Evolutionary conservation across 2,329 filamentous ascomycete genomes (phyloP), one percentile per base, ranked within the genome.

Genomic region (Paecilomyces dactylethromorphus): DNA sequence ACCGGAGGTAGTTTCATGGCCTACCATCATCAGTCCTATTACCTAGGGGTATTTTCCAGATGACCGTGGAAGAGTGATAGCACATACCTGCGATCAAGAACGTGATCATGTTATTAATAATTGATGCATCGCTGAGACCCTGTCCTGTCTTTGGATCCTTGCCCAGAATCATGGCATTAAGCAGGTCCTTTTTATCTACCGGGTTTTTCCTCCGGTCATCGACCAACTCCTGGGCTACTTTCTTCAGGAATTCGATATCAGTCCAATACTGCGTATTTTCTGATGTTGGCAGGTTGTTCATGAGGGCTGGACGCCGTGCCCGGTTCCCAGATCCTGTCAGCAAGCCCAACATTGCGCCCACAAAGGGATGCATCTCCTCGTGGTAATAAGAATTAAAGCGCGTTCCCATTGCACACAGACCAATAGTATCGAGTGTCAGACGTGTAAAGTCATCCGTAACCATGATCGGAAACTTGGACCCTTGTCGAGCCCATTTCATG

Each of bases 311-410:
- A 15, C 82, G 79, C 59, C 73, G 74, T 11, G 79, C 71, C 32
- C 84, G 79, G 8, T 73, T 75, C 32, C 81, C 83, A 5, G 80
- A 82, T 61, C 87, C 85, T 12, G 71, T 66, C 1, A 92, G 75
- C 57, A 88, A 83, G n/a, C 79, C 79, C 1, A 79, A 79, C 88
- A 91, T 90, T 33, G 86, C 83, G 52, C 79, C 71, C 45, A 91
- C 79, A 64, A 92, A 91, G 0, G 88, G 87, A 63, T 92, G 89
- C 69, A 88, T 76, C 8, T 84, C 78, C 13, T 89, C 82, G 29
- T 80, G 79, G 68, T 91, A 92, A 72, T 87, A 91, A 1, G 84
- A 87, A 73, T 91, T 91, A 79, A 91, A 91, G 18, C 88, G 84
- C 60, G 81, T 87, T 39, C 83, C 83, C 84, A 90, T 88, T n/a